Evolutionary conservation across 2,329 filamentous ascomycete species (phyloP).

Genomic region (Xylaria sp.): DNA sequence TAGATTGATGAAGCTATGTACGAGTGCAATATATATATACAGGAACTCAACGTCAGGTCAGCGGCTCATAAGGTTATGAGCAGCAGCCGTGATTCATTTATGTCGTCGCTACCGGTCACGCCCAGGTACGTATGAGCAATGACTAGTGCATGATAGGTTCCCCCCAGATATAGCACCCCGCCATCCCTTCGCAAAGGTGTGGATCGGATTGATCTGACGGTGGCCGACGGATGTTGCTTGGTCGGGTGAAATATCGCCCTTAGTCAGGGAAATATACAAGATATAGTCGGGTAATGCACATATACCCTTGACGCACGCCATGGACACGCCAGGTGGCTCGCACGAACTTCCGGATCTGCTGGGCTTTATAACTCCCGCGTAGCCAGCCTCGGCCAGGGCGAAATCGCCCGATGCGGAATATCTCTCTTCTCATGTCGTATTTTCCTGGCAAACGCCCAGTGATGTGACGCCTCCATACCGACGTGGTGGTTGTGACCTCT

Average conservation of each 20-base stretch:
- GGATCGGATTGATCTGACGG: conserved; percentile 33
- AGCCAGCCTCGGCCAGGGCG: not conserved
- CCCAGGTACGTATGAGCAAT: conserved; percentile 23
- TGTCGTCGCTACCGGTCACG: conserved; percentile 10
- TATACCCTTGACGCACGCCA: too few relatives aligned
- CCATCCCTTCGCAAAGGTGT: conserved; percentile 25
- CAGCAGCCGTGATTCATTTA: conserved; percentile 19
- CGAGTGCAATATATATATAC: not conserved
- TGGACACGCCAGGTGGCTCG: not conserved
- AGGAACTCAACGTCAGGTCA: not conserved
- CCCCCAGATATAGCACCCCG: conserved; percentile 28
- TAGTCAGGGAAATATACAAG: conserved; percentile 6
- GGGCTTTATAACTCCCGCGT: not conserved
- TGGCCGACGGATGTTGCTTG: conserved; percentile 21
- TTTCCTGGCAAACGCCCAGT: not conserved
- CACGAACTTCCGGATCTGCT: not conserved
- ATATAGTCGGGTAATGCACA: not conserved
- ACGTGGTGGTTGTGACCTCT: not conserved
- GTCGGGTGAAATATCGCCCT: conserved; percentile 36
- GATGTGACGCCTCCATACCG: not conserved
- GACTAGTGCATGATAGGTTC: conserved; percentile 22
- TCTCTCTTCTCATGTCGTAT: not conserved
- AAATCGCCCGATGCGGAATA: not conserved
- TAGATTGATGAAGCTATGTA: not conserved
- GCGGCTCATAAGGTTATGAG: conserved; percentile 2